Base-by-base conservation (phyloP, 2,329 filamentous ascomycete species). In the Pseudogymnoascus sp. region DNA sequence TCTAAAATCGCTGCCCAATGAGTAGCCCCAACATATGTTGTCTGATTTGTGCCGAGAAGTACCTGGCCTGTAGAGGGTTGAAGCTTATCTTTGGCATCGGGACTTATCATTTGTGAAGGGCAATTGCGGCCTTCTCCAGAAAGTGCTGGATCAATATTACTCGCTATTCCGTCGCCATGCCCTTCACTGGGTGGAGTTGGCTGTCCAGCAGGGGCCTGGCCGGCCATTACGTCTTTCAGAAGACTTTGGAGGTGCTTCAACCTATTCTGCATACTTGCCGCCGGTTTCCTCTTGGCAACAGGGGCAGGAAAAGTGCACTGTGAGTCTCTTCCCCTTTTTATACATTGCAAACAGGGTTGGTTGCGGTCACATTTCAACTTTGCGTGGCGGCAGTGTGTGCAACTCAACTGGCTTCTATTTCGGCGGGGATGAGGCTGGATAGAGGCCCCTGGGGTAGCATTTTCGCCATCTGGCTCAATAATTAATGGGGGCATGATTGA, bases 1-100 rank as follows among this genome's bases (percentile, higher is more conserved):
- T 85, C 81, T 10, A 86, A 73, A 72, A 86, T 84, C 1, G 83
- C 83, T 75, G 85, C 81, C 67, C 83, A 85, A 65, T 86, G 83
- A 51, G 83, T 85, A 3, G 83, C 83, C 1, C 84, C 83, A 4
- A 86, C 79, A 67, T 84, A 86, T 4, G 79, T 82, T 45, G 78
- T 79, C 8, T 76, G 77, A 61, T 74, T 73, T 37, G 76, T 71
- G 2, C 79, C 76, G 21, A 75, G 73, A 19, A 84, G 75, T 6
- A 84, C 76, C 62, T 81, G 76, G 0, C 77, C 80, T 14, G 66
- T 64, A n/a, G 48, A 31, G 2, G 25, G 1, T 67, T 63, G 48
- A 16, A 31, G 14, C 14, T 31, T 4, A 67, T 43, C 65, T 71
- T 10, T 71, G 14, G n/a, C n/a, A 31, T 31, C 66, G 39, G 69